phyloP scores from a whole-genome alignment of 805 yeast genomes.

The Spathaspora girioi region DNA sequence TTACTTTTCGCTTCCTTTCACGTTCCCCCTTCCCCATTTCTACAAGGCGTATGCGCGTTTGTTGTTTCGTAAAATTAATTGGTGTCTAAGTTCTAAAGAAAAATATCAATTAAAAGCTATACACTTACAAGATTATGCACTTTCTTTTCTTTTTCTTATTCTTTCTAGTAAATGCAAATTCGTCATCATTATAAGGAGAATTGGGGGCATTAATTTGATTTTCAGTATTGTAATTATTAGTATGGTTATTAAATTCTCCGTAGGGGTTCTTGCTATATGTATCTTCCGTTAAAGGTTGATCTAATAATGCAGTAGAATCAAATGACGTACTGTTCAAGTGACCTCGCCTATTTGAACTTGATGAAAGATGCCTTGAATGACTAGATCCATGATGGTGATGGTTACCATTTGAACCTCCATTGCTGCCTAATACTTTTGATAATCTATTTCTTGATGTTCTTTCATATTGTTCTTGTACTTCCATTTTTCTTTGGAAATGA shows the following conservation, averaged over 20 bases:
- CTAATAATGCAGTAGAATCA: conserved; percentile 32
- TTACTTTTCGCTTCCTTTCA: background rate
- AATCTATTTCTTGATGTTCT: conserved; percentile 30
- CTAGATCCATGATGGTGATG: conserved; percentile 5
- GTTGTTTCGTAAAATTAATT: no score
- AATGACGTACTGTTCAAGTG: conserved; percentile 37
- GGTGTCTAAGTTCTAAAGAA: background rate
- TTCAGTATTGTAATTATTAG: background rate
- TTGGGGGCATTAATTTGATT: background rate
- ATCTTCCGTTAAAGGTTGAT: conserved; percentile 41
- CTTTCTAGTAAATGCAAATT: conserved; percentile 36
- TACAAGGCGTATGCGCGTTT: background rate
- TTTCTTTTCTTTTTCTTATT: conserved; percentile 23
- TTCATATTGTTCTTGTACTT: conserved; percentile 34
- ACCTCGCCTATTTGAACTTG: conserved; percentile 24
- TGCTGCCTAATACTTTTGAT: conserved; percentile 27
- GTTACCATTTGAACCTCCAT: conserved; percentile 7
- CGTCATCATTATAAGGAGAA: conserved; percentile 33
- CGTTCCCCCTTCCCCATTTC: no score
- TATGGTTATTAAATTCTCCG: conserved; percentile 17
- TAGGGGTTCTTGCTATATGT: conserved; percentile 33
- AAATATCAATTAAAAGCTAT: background rate
- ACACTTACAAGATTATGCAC: conserved; percentile 30
- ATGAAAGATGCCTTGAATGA: conserved; percentile 20
- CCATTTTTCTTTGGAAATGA: conserved; percentile 37